Base-by-base conservation (phyloP, 331 rosid species). In the Pyracantha coccinea region DNA sequence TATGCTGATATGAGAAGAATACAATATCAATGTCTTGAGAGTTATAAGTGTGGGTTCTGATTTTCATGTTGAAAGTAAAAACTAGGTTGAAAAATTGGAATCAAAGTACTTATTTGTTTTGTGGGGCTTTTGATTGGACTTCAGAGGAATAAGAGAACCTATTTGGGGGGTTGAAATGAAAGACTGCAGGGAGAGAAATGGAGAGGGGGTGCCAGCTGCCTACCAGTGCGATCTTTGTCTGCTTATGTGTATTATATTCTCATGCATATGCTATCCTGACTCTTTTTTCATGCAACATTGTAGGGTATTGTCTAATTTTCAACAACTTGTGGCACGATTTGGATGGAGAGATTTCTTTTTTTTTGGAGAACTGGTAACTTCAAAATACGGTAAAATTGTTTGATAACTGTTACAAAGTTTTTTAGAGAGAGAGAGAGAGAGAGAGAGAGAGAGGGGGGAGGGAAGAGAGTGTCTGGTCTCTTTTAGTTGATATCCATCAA, bases 91-190 rank as follows among this genome's bases (percentile, higher is more conserved):
- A 79, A 74, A 61, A 52, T 32, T 58, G 75, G 74, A 76, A 71
- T 59, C 20, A 21, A 81, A 66, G 85, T 77, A 59, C 81, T 73
- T 28, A 12, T 72, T 69, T 72, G 61, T 54, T 68, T 68, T 72
- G 54, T 54, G 76, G 81, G 53, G 73, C 12, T 50, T 5, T 73
- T 77, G 79, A 68, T 73, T 45, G 75, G 78, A 81, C 75, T 15
- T 27, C 13, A 52, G 65, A 41, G 38, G 8, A 28, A 31, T 66
- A 50, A 41, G 12, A 32, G 31, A 28, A 28, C 13, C 17, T 29
- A 29, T 61, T 66, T 50, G 53, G 53, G 33, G 61, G 6, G 44
- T 50, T 58, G 65, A 72, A 80, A 71, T 57, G 69, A 59, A 29
- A 71, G 69, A 67, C 23, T 19, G 50, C 44, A 47, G 47, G 71